Base-by-base conservation (phyloP, 441 rosid species). In the Theobroma grandiflorum region DNA sequence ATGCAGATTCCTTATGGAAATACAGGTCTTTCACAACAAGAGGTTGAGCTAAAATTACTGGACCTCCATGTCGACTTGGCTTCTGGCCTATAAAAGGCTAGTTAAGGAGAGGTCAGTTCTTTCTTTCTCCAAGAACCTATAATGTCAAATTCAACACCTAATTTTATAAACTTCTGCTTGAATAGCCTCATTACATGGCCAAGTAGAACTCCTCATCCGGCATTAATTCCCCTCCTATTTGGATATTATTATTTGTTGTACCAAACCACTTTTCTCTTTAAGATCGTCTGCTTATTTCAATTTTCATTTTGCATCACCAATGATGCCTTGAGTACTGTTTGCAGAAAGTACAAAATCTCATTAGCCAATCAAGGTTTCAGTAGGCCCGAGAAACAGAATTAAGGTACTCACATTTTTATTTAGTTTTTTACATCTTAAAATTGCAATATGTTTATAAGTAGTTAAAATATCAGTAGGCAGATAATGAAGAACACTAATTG, bases 151-250 rank as follows among this genome's bases (percentile, higher is more conserved):
- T n/a, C n/a, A n/a, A n/a, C n/a, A n/a, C n/a, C n/a, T n/a, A n/a
- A n/a, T n/a, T n/a, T n/a, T n/a, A n/a, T 89, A 85, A 97, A 97
- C 88, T 97, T 95, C 84, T 95, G 99, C 87, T 84, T 97, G 86
- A 89, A 95, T 76, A 98, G 99, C 74, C 84, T 97, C n/a, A n/a
- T n/a, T 85, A 81, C 74, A 57, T 97, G 99, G 99, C 99, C 99
- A n/a, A 97, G 95, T 86, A 87, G 99, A 82, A 93, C 97, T 70
- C 92, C 96, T 43, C 99, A 95, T 89, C 99, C 98, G 78, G 96
- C 96, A 75, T 71, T 95, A 82, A 90, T 92, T 47, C 98, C 98
- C 95, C 89, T 85, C 62, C 78, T 78, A 72, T 86, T 73, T 69
- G 31, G 63, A 55, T 76, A n/a, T 74, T 45, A 63, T 42, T n/a